A percentile compares a stretch with the other conserved stretches of the same genome.
These are phyloP conservation scores for Pichia rugopelliculosa DNA, from an alignment of 805 yeast species.

Conservation along the genomic window DNA sequence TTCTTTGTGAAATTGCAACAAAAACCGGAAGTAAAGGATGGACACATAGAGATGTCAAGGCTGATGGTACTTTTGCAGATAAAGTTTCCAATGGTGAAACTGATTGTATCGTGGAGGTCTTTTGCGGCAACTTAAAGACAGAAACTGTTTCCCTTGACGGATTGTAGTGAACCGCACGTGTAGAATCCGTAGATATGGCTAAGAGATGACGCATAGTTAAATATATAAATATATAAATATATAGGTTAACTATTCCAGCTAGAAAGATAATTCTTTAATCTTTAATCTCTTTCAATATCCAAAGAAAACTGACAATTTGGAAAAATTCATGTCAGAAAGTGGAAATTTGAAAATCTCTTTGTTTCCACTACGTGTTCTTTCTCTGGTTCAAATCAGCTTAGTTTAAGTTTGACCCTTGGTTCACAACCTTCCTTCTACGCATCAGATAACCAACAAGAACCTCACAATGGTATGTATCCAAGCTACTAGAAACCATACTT, in stretches of 20 bases:
- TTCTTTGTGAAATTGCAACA: not conserved
- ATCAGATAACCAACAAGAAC: not conserved
- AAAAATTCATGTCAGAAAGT: not conserved
- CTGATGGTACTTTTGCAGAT: not conserved
- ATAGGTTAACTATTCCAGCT: too few relatives aligned
- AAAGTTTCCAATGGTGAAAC: not conserved
- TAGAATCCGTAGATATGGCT: not conserved
- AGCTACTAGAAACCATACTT: not conserved
- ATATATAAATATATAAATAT: too few relatives aligned
- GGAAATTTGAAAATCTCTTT: not conserved
- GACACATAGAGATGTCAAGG: not conserved
- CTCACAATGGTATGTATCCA: not conserved
- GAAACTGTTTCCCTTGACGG: not conserved
- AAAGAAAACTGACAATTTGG: not conserved
- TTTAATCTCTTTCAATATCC: not conserved
- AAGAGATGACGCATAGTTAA: not conserved
- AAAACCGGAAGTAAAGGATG: not conserved
- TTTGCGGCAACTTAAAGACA: not conserved
- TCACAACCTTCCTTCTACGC: not conserved
- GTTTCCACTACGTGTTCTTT: not conserved
- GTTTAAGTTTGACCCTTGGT: too few relatives aligned
- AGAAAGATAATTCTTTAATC: too few relatives aligned
- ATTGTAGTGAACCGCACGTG: not conserved
- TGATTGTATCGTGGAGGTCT: not conserved
- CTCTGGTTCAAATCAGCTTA: too few relatives aligned